Percentiles rank a stretch among this genome's conserved stretches.
Conservation (phyloP, 2,329 filamentous ascomycete species). For the Talaromyces sp. region DNA sequence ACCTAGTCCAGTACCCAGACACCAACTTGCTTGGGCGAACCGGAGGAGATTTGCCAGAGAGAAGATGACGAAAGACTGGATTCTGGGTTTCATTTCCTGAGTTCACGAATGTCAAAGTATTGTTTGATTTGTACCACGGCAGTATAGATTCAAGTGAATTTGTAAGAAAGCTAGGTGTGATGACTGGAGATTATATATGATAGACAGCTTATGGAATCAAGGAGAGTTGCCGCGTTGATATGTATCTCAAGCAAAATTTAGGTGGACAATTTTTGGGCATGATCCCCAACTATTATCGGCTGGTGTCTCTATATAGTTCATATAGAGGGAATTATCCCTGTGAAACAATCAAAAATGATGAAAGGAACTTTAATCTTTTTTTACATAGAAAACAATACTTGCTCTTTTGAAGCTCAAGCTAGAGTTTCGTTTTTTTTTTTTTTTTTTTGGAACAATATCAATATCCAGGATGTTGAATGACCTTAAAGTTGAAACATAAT, state of each 20-base stretch:
- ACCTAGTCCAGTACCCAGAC: neutral
- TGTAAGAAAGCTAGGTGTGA: neutral
- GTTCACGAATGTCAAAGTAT: neutral
- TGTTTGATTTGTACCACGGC: neutral
- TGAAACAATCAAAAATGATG: too few relatives aligned
- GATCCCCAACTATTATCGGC: too few relatives aligned
- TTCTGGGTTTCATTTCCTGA: neutral
- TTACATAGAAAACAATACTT: neutral
- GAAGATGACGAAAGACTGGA: neutral
- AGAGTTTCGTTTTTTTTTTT: neutral
- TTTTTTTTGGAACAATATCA: neutral
- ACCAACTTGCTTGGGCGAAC: neutral
- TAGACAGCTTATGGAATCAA: neutral
- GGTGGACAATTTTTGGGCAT: too few relatives aligned
- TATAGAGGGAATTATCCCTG: too few relatives aligned
- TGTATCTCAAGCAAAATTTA: neutral
- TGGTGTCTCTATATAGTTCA: too few relatives aligned
- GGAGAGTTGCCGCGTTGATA: neutral
- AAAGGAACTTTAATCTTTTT: neutral
- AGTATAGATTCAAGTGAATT: neutral
- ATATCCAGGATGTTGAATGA: too few relatives aligned
- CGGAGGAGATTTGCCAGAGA: neutral
- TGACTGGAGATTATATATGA: neutral
- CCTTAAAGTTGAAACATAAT: too few relatives aligned
- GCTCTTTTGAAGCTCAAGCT: neutral